These are phyloP conservation scores for Calonectria pauciramosa DNA, from an alignment of 2,329 filamentous ascomycete species.

Conservation along the genomic window DNA sequence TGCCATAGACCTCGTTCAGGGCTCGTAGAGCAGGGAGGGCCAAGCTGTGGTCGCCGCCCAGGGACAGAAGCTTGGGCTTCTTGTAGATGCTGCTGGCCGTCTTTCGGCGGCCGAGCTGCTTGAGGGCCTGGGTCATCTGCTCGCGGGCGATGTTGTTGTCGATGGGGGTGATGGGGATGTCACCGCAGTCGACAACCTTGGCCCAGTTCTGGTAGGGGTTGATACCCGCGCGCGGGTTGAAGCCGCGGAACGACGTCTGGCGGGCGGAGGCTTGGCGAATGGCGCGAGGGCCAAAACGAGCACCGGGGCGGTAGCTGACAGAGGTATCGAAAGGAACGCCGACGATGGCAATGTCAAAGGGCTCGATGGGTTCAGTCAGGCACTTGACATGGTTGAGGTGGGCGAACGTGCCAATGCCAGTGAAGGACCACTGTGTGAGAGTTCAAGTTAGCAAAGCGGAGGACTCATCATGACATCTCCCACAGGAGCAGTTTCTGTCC, in stretches of 20 bases:
- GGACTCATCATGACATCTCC: constrained; percentile 12
- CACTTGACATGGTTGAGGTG: constrained; percentile 79
- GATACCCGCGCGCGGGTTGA: constrained; percentile 84
- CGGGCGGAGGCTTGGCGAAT: constrained; percentile 88
- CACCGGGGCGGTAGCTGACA: constrained; percentile 72
- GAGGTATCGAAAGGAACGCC: constrained; percentile 83
- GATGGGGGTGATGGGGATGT: constrained; percentile 88
- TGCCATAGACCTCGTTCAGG: constrained; percentile 71
- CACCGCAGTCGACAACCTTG: constrained; percentile 88
- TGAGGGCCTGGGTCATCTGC: constrained; percentile 88
- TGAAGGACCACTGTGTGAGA: constrained; percentile 64
- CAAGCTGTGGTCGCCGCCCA: constrained; percentile 82
- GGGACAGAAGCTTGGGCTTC: constrained; percentile 72
- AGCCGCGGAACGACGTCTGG: constrained; percentile 82
- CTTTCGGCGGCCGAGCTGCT: constrained; percentile 70
- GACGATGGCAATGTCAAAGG: constrained; percentile 79
- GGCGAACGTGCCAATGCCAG: constrained; percentile 82
- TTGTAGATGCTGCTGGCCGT: constrained; percentile 52
- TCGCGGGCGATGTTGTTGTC: constrained; percentile 85
- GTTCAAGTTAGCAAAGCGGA: constrained; percentile 14
- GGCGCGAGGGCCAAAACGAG: constrained; percentile 87
- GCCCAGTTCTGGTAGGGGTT: constrained; percentile 90
- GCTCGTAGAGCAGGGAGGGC: constrained; percentile 78
- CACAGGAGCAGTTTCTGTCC: background rate
- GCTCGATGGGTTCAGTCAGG: constrained; percentile 72